Evolutionary conservation across 257 asterid genomes (phyloP).

Genomic region (Ligustrum vulgare): DNA sequence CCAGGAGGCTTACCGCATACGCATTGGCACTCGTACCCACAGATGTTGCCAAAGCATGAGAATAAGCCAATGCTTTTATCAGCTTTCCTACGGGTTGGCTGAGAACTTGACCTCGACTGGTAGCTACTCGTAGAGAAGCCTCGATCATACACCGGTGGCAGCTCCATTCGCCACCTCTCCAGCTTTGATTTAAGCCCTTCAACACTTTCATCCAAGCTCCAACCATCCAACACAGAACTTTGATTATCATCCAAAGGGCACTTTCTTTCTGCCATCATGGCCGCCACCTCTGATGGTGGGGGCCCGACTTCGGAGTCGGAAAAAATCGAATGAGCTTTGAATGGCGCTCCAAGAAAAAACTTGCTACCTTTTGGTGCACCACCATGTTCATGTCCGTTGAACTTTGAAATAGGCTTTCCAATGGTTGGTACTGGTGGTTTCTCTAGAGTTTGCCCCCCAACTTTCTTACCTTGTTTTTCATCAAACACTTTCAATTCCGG

Average conservation of each 20-base stretch:
- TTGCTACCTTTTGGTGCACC: slow-evolving; percentile 24
- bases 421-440: neutral
- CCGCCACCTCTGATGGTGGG: slow-evolving; percentile 69
- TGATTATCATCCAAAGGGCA: slow-evolving; percentile 49
- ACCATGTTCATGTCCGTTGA: slow-evolving; percentile 14
- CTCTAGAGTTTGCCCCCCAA: neutral
- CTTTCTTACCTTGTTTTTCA: slow-evolving; percentile 25
- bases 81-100: slow-evolving; percentile 21
- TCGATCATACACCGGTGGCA: slow-evolving; percentile 44
- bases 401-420: slow-evolving; percentile 18
- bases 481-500: slow-evolving; percentile 18
- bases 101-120: slow-evolving; percentile 21
- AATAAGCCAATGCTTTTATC: slow-evolving; percentile 35
- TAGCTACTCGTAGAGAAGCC: slow-evolving; percentile 41
- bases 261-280: slow-evolving; percentile 42
- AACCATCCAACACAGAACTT: slow-evolving; percentile 65
- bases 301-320: slow-evolving; percentile 66
- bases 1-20: slow-evolving; percentile 46
- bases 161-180: slow-evolving; percentile 67
- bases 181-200: slow-evolving; percentile 73
- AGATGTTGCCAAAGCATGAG: slow-evolving; percentile 60
- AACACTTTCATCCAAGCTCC: slow-evolving; percentile 60
- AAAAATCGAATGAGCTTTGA: slow-evolving; percentile 30
- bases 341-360: slow-evolving; percentile 15
- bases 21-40: slow-evolving; percentile 55